Conservation (phyloP, 306 rosid species). For the Hippophae gyantsensis region DNA sequence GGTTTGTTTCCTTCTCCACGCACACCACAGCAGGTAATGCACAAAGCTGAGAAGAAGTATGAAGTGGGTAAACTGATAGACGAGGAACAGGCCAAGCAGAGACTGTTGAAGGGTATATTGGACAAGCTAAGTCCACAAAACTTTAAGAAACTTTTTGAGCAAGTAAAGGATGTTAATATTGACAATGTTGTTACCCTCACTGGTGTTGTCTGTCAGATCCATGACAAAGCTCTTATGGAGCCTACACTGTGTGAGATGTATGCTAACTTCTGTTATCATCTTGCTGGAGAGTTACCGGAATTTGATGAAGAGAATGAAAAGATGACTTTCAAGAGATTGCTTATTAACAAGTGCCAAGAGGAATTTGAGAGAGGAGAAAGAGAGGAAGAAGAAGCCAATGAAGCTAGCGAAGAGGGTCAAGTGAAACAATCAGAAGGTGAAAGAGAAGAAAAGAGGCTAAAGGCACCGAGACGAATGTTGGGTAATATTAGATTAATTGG, state of each 20-base stretch:
- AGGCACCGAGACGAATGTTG: conserved; percentile 89
- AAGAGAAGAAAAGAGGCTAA: conserved; percentile 67
- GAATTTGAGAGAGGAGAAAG: conserved; percentile 97
- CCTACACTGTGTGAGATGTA: conserved; percentile 99
- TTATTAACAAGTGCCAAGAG: conserved; percentile 89
- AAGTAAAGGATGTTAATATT: conserved; percentile 82
- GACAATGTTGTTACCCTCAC: conserved; percentile 65
- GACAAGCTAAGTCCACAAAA: conserved; percentile 95
- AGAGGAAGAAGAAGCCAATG: conserved; percentile 89
- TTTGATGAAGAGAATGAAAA: conserved; percentile 71
- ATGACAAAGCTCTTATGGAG: conserved; percentile 92
- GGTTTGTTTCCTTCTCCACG: conserved; percentile 87
- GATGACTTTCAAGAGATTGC: conserved; percentile 80
- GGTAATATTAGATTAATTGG: conserved; percentile 97
- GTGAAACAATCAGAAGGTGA: conserved; percentile 55
- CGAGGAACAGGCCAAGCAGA: conserved; percentile 73
- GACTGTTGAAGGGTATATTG: conserved; percentile 77
- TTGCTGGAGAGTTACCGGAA: conserved; percentile 78
- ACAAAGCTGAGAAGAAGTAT: conserved; percentile 85
- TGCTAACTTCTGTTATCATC: conserved; percentile 79
- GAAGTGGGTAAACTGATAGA: conserved; percentile 79
- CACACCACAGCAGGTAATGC: conserved; percentile 75
- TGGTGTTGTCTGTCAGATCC: conserved; percentile 90
- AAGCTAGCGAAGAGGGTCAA: conserved; percentile 75
- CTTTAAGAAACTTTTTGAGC: conserved; percentile 85